Conservation (phyloP, 2,329 filamentous ascomycete species). For the Cladophialophora yegresii region DNA sequence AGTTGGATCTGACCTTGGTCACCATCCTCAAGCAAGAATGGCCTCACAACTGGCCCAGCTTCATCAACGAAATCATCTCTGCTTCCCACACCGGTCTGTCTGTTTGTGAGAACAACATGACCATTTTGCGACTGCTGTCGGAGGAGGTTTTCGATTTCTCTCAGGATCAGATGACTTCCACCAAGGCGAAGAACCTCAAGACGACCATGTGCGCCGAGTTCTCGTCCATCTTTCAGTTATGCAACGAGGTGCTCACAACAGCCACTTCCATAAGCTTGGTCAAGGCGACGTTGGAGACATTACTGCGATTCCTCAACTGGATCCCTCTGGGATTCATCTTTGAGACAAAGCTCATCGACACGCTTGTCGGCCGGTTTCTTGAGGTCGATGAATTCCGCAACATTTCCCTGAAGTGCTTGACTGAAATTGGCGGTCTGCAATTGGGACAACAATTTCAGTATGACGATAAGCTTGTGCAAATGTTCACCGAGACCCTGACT, state of each 20-base stretch:
- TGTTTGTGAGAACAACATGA: conserved; percentile 99
- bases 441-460: conserved; percentile 76
- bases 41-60: conserved; percentile 99
- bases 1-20: conserved; percentile 95
- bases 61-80: conserved; percentile 99
- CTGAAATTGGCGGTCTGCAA: conserved; percentile 92
- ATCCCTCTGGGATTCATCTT: conserved; percentile 98
- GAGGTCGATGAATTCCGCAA: conserved; percentile 95
- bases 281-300: conserved; percentile 93
- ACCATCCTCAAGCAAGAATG: conserved; percentile 99
- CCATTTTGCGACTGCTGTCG: conserved; percentile 88
- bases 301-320: conserved; percentile 98
- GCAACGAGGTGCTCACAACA: conserved; percentile 89
- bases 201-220: conserved; percentile 99
- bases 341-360: conserved; percentile 94
- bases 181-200: conserved; percentile 94
- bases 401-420: conserved; percentile 92
- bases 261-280: conserved; percentile 85
- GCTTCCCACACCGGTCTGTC: conserved; percentile 93
- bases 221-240: conserved; percentile 96
- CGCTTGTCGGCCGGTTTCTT: conserved; percentile 85
- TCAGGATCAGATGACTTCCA: conserved; percentile 98
- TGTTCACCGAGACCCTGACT: conserved; percentile 96
- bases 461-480: conserved; percentile 92
- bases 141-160: conserved; percentile 99